Evolutionary conservation across 495 filamentous ascomycete genomes (phyloP).

Genomic region (Chlorociboria aeruginascens): DNA sequence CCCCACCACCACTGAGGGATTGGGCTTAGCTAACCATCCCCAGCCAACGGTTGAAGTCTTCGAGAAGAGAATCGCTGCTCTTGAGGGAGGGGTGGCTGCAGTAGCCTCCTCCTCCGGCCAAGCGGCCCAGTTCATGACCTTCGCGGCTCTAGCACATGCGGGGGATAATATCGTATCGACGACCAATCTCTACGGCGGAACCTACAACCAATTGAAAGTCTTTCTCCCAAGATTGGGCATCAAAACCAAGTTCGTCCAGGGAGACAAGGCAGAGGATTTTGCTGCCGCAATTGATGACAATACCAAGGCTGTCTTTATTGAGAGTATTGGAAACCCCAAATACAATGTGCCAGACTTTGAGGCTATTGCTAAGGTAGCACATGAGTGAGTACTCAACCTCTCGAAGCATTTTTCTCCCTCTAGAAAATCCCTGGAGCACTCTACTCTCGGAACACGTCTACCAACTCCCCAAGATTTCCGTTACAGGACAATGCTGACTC

Average conservation of each 20-base stretch:
- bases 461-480: no score
- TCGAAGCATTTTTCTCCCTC: no score
- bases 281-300: conserved; percentile 81
- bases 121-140: conserved; percentile 87
- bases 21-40: neutral
- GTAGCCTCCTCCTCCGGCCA: conserved; percentile 86
- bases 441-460: no score
- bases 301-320: conserved; percentile 93
- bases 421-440: no score
- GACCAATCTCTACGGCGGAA: conserved; percentile 89
- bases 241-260: conserved; percentile 77
- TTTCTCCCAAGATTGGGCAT: conserved; percentile 79
- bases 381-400: conserved; percentile 30
- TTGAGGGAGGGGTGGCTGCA: conserved; percentile 89
- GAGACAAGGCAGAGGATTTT: conserved; percentile 76
- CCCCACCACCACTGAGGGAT: neutral
- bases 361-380: conserved; percentile 66
- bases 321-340: conserved; percentile 90
- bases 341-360: conserved; percentile 93
- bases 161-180: conserved; percentile 96
- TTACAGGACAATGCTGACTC: no score
- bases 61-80: conserved; percentile 90
- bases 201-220: conserved; percentile 98
- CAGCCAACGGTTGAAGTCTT: conserved; percentile 96
- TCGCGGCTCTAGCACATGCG: conserved; percentile 66